These are phyloP conservation scores for Neurospora sublineolata DNA, from an alignment of 495 filamentous ascomycete genomes.

Conservation along the genomic window DNA sequence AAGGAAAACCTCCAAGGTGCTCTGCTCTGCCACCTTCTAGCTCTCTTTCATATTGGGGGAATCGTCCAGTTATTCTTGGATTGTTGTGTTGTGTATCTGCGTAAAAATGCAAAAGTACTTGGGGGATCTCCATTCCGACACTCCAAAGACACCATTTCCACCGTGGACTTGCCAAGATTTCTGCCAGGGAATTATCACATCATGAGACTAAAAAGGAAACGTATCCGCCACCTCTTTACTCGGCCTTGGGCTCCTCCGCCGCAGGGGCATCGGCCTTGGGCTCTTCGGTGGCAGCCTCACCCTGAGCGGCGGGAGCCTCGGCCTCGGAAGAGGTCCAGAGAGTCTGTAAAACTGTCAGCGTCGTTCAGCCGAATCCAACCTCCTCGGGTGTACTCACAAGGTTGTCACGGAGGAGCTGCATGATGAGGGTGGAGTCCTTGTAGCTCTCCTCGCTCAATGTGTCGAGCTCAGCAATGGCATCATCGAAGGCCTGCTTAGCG, in stretches of 20 bases:
- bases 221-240: constrained; percentile 28
- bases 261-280: constrained; percentile 32
- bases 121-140: constrained; percentile 37
- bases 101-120: constrained; percentile 42
- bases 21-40: constrained; percentile 25
- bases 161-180: constrained; percentile 27
- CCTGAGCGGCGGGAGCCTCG: constrained; percentile 58
- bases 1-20: constrained; percentile 29
- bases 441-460: constrained; percentile 99
- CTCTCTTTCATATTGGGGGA: constrained; percentile 18
- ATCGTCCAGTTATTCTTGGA: constrained; percentile 26
- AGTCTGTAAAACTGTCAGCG: constrained; percentile 45
- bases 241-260: constrained; percentile 40
- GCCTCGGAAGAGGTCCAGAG: constrained; percentile 99
- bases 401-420: constrained; percentile 98
- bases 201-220: constrained; percentile 19
- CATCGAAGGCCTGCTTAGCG: constrained; percentile 98
- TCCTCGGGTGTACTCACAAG: constrained; percentile 50
- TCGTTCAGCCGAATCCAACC: neutral
- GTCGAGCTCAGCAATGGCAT: constrained; percentile 96
- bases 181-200: constrained; percentile 25
- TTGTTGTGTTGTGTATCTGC: constrained; percentile 31
- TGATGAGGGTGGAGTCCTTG: constrained; percentile 99
- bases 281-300: constrained; percentile 46
- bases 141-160: constrained; percentile 43